Evolutionary conservation across 176 grass and related monocot species (phyloP), one percentile per base, ranked within the genome.

Genomic region (Triticum urartu): DNA sequence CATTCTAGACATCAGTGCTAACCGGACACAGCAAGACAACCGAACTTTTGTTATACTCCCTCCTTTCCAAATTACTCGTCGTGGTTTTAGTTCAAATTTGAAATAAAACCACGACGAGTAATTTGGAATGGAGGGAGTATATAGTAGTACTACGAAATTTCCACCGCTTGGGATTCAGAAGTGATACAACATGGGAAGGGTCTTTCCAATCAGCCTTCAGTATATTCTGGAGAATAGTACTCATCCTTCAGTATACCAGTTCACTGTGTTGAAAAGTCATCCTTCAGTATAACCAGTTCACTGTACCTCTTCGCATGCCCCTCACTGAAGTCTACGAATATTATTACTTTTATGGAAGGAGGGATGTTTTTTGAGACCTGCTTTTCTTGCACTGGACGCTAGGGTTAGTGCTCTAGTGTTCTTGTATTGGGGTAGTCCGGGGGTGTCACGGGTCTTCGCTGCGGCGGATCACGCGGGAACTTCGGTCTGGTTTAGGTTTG

Each of bases 171-270:
- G 28, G 28, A 30, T 30, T 35, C 34, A 35, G 4, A 35, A 35
- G 34, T 35, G 34, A 35, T 35, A 35, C 5, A 35, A 35, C 34
- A 35, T 35, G 34, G 34, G 34, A 35, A 35, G 5, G 34, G 72
- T 98, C 96, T 86, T 98, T 98, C 96, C 93, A 98, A 68, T 98
- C 96, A 77, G 96, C 95, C 87, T 93, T 98, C 75, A 95, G 75
- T 56, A 98, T 98, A 87, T 98, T 98, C 79, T 93, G 77, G 34
- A 91, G 88, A 25, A 98, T 91, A 67, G 91, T 98, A 79, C 28
- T 30, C 28, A 30, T 30, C 28, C 28, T 30, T 30, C 28, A 30
- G 28, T 30, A 30, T 30, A 30, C 28, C 28, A 30, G 28, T 30
- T 30, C 28, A 30, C 28, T 30, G 28, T 30, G 28, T 30, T 30